A percentile compares a stretch with the other conserved stretches of the same genome.
phyloP scores from a whole-genome alignment of 2,329 filamentous ascomycete genomes.

The Phialemoniopsis sp. region DNA sequence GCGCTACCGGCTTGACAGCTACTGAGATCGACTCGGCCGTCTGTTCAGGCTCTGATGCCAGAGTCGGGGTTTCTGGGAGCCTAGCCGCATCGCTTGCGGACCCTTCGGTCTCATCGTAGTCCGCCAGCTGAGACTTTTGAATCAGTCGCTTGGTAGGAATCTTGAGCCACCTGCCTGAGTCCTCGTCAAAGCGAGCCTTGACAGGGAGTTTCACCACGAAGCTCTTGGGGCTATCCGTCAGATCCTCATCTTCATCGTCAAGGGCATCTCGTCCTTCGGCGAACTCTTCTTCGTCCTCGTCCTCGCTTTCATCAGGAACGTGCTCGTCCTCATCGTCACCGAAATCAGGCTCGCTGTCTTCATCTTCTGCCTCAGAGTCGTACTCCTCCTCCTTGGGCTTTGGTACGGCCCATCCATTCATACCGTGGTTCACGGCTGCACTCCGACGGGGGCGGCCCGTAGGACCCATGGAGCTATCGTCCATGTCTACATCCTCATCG shows the following conservation, averaged over 20 bases:
- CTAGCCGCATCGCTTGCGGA: too few relatives aligned
- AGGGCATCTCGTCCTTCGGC: conserved; percentile 49
- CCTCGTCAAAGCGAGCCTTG: conserved; percentile 31
- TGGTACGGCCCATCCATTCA: conserved; percentile 40
- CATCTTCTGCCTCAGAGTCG: conserved; percentile 61
- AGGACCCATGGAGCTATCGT: conserved; percentile 34
- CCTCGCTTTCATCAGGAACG: conserved; percentile 53
- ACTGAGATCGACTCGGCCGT: conserved; percentile 23
- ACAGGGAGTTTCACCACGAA: conserved; percentile 72
- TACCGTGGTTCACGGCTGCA: conserved; percentile 42
- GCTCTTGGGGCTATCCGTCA: conserved; percentile 37
- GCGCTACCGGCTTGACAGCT: conserved; percentile 14
- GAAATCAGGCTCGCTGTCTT: conserved; percentile 68
- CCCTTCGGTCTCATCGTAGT: conserved; percentile 6
- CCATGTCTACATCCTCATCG: conserved; percentile 21
- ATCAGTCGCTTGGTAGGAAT: conserved; percentile 22
- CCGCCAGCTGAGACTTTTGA: conserved; percentile 12
- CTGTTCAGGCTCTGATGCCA: conserved; percentile 9
- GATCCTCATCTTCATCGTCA: conserved; percentile 43
- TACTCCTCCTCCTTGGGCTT: conserved; percentile 34
- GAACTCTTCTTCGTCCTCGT: conserved; percentile 53
- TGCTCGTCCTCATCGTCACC: conserved; percentile 72
- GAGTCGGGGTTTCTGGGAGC: too few relatives aligned
- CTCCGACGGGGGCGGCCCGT: conserved; percentile 46
- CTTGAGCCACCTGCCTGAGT: conserved; percentile 22